Conservation (phyloP, 2,329 filamentous ascomycete genomes). For the Fusarium nygamai region DNA sequence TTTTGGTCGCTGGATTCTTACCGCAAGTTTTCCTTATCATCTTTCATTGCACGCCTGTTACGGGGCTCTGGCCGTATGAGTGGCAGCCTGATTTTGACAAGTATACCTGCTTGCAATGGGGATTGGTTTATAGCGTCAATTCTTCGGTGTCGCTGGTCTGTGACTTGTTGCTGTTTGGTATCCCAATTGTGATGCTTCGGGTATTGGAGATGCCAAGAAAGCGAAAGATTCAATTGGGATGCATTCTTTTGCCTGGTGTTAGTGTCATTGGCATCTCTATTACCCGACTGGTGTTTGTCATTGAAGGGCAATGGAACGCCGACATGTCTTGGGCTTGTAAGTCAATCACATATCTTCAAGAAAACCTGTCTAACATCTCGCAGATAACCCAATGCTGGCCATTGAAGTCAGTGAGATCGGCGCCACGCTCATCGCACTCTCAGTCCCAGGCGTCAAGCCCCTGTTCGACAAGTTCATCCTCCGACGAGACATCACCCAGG, state of each 20-base stretch:
- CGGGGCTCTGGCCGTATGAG: slow-evolving; percentile 61
- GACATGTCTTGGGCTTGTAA: slow-evolving; percentile 60
- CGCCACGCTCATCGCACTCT: slow-evolving; percentile 60
- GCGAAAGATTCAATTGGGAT: slow-evolving; percentile 58
- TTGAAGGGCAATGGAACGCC: slow-evolving; percentile 56
- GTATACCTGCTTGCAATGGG: slow-evolving; percentile 61
- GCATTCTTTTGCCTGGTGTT: slow-evolving; percentile 60
- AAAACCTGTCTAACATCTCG: not conserved
- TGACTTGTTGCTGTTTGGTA: slow-evolving; percentile 61
- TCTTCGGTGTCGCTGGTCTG: slow-evolving; percentile 60
- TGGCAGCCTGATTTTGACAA: slow-evolving; percentile 54
- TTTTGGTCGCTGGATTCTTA: slow-evolving; percentile 55
- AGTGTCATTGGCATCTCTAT: slow-evolving; percentile 62
- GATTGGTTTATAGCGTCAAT: slow-evolving; percentile 62
- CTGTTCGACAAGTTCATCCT: slow-evolving; percentile 52
- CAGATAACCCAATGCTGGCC: slow-evolving; percentile 58
- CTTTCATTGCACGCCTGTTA: slow-evolving; percentile 62
- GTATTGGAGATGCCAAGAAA: slow-evolving; percentile 55
- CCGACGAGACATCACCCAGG: slow-evolving; percentile 35
- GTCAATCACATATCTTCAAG: not conserved
- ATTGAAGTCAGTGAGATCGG: slow-evolving; percentile 62
- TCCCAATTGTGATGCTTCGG: slow-evolving; percentile 59
- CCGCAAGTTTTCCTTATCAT: slow-evolving; percentile 61
- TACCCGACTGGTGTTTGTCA: slow-evolving; percentile 58
- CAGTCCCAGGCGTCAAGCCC: slow-evolving; percentile 60